Evolutionary conservation across 441 rosid genomes (phyloP), one percentile per base, ranked within the genome.

Genomic region (Erodium moschatum): DNA sequence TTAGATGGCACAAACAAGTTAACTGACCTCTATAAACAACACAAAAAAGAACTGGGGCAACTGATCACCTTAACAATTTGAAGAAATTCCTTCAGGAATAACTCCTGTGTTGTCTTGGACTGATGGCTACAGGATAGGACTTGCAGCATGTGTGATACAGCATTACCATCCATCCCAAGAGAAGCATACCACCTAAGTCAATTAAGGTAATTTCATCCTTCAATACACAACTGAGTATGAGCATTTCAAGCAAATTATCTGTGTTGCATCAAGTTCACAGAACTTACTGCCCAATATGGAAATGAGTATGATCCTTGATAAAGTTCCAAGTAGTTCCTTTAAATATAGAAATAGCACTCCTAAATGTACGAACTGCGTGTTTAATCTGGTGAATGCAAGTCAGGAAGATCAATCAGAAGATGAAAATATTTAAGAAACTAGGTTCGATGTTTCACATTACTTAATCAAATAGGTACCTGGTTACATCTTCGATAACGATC

Each of bases 271-370:
- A 63, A 24, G 65, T 69, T 40, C 62, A 70, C 56, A 75, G 52
- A 76, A 82, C 98, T 85, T 83, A 95, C 99, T 90, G 98, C 75
- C 97, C 99, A 72, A 90, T 85, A 77, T 86, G 94, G 82, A 90
- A 95, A 83, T 92, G 83, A 72, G 92, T 87, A 82, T 92, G 98
- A 86, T 95, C 97, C 76, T 87, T 92, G 79, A 95, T 95, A 76
- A 84, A 89, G 80, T 85, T 86, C 98, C 99, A 95, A 33, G 85
- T 78, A 63, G 95, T 90, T 78, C 87, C 91, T 75, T 83, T 81
- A 77, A 92, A 90, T 69, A 95, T 92, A 70, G 99, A 85, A 72
- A 90, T 75, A 16, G 97, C 98, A 74, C 84, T 89, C 83, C 78
- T 85, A 74, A 85, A 95, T 10, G 95, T 90, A 68, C 96, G 96